Conservation (phyloP, 2,329 filamentous ascomycete species). For the Trichoderma sp. region DNA sequence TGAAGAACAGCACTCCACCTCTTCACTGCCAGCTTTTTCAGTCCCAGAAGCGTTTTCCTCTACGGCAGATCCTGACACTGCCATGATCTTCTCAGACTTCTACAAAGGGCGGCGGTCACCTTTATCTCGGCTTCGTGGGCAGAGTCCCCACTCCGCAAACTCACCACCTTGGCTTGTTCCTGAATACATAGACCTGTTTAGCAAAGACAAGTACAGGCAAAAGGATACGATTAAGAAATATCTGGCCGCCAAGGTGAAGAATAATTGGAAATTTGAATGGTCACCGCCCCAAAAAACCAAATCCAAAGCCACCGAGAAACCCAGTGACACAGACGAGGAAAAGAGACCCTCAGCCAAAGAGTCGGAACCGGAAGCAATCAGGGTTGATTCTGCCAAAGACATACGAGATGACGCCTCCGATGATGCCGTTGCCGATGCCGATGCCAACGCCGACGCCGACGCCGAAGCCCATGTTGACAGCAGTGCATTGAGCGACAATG, state of each 20-base stretch:
- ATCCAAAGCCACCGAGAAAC: background rate
- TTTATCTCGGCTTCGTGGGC: constrained; percentile 55
- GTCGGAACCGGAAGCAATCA: constrained; percentile 8
- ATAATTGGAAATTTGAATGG: constrained; percentile 66
- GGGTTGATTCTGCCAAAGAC: constrained; percentile 21
- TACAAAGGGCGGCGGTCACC: constrained; percentile 61
- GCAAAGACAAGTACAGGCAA: constrained; percentile 64
- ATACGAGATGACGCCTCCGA: constrained; percentile 42
- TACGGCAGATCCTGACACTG: constrained; percentile 15
- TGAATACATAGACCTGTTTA: constrained; percentile 64
- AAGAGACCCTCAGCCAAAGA: background rate
- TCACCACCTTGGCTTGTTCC: constrained; percentile 48
- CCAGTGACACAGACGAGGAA: constrained; percentile 11
- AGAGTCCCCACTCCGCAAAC: constrained; percentile 38
- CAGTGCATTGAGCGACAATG: constrained; percentile 43
- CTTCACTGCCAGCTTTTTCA: constrained; percentile 8
- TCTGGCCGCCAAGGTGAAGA: constrained; percentile 57
- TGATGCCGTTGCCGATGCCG: constrained; percentile 43
- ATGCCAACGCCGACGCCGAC: constrained; percentile 39
- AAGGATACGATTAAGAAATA: constrained; percentile 65
- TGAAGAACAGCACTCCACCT: constrained; percentile 5
- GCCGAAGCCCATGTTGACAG: constrained; percentile 44
- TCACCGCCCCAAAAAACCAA: constrained; percentile 41
- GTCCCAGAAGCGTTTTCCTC: constrained; percentile 16
- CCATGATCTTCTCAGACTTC: constrained; percentile 63